These are phyloP conservation scores for Bipolaris cookei DNA, from an alignment of 2,329 filamentous ascomycete species.

Conservation along the genomic window DNA sequence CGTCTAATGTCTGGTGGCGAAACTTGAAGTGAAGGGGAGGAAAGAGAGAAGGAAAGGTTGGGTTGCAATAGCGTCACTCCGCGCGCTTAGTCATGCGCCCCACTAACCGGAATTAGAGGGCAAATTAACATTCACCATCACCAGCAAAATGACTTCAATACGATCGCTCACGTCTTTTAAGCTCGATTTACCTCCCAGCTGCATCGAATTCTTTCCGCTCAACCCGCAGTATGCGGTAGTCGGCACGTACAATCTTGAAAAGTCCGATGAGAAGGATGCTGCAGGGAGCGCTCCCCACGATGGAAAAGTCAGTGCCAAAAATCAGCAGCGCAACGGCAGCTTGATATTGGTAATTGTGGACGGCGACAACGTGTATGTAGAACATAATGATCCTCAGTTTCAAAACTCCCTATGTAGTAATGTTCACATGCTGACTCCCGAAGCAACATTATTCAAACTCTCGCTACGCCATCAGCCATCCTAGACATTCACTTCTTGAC, in stretches of 20 bases:
- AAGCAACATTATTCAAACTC: conserved; percentile 60
- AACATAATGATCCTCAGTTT: neutral
- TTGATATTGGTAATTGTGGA: conserved; percentile 69
- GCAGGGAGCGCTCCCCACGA: conserved; percentile 27
- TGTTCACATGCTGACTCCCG: neutral
- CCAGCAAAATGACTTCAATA: conserved; percentile 42
- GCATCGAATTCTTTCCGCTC: conserved; percentile 73
- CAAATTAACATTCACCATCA: conserved; percentile 10
- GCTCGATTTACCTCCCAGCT: conserved; percentile 75
- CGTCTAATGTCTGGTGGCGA: neutral
- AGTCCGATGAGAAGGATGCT: conserved; percentile 43
- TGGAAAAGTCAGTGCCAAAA: conserved; percentile 37
- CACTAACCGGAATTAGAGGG: conserved; percentile 27
- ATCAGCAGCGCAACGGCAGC: conserved; percentile 74
- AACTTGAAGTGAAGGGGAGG: neutral
- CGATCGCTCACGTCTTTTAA: conserved; percentile 57
- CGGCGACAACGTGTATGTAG: conserved; percentile 63
- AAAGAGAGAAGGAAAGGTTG: neutral
- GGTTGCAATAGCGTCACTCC: neutral
- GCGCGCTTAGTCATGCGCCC: conserved; percentile 22
- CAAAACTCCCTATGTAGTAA: too few relatives aligned
- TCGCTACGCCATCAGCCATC: conserved; percentile 72
- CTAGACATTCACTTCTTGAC: conserved; percentile 82
- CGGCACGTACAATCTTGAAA: conserved; percentile 82
- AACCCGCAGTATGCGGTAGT: conserved; percentile 73